Evolutionary conservation across 495 filamentous ascomycete species (phyloP).

Genomic region (Sporormia fimetaria): DNA sequence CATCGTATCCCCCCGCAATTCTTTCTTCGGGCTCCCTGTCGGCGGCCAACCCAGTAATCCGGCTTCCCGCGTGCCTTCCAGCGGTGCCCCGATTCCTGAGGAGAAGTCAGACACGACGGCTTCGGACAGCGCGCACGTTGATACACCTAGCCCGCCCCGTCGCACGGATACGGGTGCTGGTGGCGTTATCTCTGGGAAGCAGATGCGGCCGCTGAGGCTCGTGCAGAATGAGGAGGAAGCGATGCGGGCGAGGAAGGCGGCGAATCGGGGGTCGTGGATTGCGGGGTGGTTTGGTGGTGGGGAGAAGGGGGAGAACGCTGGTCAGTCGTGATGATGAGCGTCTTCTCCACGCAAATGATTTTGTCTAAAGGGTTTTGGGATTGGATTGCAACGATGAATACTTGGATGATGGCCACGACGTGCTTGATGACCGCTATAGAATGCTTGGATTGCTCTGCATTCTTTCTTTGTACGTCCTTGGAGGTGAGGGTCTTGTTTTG

Average conservation of each 20-base stretch:
- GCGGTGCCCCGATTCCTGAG: constrained; percentile 1
- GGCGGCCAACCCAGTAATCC: constrained; percentile 23
- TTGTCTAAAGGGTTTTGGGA: too few relatives aligned
- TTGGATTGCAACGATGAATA: too few relatives aligned
- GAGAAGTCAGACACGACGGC: constrained; percentile 9
- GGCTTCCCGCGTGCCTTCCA: constrained; percentile 27
- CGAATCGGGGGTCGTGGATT: constrained; percentile 53
- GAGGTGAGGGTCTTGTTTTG: too few relatives aligned
- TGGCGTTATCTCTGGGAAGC: constrained; percentile 58
- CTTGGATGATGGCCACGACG: too few relatives aligned
- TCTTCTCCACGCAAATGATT: too few relatives aligned
- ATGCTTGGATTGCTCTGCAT: too few relatives aligned
- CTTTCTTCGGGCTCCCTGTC: constrained; percentile 37
- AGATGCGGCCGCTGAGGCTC: constrained; percentile 72
- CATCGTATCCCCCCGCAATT: constrained; percentile 40
- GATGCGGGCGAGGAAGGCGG: constrained; percentile 41
- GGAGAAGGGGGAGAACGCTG: neutral
- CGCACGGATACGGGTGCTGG: constrained; percentile 14
- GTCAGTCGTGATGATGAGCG: too few relatives aligned
- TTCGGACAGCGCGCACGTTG: constrained; percentile 6
- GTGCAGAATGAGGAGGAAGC: constrained; percentile 53
- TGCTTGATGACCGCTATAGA: too few relatives aligned
- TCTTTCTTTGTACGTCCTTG: too few relatives aligned
- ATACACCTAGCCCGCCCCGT: constrained; percentile 23
- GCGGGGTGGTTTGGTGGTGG: constrained; percentile 38